Percentiles rank a stretch among this genome's conserved stretches.
Evolutionary conservation across 2,329 filamentous ascomycete species (phyloP).

Genomic region (Ophiocordyceps camponoti-leonardi): DNA sequence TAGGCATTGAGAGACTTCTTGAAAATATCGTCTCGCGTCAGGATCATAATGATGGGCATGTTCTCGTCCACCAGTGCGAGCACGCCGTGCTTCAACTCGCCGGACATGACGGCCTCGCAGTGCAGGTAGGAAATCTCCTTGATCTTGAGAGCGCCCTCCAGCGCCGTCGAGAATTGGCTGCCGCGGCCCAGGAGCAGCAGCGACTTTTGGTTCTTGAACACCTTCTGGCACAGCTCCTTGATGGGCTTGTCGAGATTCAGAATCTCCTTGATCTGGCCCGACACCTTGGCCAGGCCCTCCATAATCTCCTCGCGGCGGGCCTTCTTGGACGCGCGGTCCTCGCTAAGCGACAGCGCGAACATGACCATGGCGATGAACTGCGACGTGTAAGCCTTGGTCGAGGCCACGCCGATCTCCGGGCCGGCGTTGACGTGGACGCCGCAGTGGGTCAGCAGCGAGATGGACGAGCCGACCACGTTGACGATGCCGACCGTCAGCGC

Average conservation of each 20-base stretch:
- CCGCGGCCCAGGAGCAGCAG: slow-evolving; percentile 85
- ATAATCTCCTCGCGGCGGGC: slow-evolving; percentile 90
- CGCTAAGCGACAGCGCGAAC: slow-evolving; percentile 91
- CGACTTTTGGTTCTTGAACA: slow-evolving; percentile 94
- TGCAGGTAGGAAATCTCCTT: slow-evolving; percentile 99
- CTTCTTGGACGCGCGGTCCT: slow-evolving; percentile 91
- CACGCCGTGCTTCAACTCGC: slow-evolving; percentile 97
- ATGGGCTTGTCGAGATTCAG: slow-evolving; percentile 83
- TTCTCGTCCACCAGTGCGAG: slow-evolving; percentile 95
- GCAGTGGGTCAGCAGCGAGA: slow-evolving; percentile 96
- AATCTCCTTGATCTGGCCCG: slow-evolving; percentile 80
- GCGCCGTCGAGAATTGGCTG: slow-evolving; percentile 88
- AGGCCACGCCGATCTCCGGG: slow-evolving; percentile 96
- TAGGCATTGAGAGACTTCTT: slow-evolving; percentile 99
- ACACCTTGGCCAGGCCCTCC: slow-evolving; percentile 75
- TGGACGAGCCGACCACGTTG: slow-evolving; percentile 96
- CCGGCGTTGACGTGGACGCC: slow-evolving; percentile 99
- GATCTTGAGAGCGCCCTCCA: slow-evolving; percentile 97
- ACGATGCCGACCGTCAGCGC: slow-evolving; percentile 95
- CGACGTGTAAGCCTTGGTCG: slow-evolving; percentile 97
- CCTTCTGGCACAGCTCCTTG: slow-evolving; percentile 83
- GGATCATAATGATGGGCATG: slow-evolving; percentile 98
- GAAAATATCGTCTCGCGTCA: slow-evolving; percentile 91
- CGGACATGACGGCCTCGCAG: slow-evolving; percentile 99
- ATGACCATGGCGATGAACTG: slow-evolving; percentile 99